A percentile compares a stretch with the other conserved stretches of the same genome.
These are phyloP conservation scores for Glarea lozoyensis DNA, from an alignment of 495 filamentous ascomycete genomes.

Conservation along the genomic window DNA sequence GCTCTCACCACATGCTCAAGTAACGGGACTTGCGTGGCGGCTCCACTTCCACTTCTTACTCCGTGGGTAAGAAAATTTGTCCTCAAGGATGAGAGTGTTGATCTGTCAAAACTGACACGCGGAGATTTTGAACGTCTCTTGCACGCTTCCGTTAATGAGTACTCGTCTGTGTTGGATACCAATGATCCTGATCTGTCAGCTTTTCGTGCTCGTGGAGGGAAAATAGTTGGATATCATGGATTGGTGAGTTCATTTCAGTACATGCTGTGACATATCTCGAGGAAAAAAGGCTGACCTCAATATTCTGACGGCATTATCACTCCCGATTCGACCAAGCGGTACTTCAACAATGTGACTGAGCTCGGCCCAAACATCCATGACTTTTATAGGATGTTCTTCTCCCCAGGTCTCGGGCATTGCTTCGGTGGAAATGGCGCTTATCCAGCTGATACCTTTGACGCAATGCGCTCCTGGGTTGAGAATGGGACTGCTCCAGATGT, in stretches of 20 bases:
- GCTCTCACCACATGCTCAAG: conserved; percentile 1
- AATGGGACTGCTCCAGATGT: conserved; percentile 26
- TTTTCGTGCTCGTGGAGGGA: conserved; percentile 33
- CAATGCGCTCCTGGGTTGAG: conserved; percentile 35
- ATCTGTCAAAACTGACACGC: conserved; percentile 12
- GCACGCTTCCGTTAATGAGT: conserved; percentile 21
- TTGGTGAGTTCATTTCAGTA: conserved; percentile 24
- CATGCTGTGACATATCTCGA: too few relatives aligned
- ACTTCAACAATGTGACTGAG: neutral
- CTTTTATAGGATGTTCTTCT: conserved; percentile 29
- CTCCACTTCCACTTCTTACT: neutral
- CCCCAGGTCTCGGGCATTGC: conserved; percentile 29
- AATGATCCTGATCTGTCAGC: conserved; percentile 31
- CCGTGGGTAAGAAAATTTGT: conserved; percentile 15
- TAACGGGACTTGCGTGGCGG: conserved; percentile 6
- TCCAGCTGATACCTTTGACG: conserved; percentile 21
- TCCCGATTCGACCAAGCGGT: neutral
- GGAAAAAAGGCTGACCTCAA: too few relatives aligned
- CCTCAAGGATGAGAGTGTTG: conserved; percentile 15
- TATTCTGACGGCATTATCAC: conserved; percentile 1
- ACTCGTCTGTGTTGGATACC: conserved; percentile 25
- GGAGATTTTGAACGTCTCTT: conserved; percentile 16
- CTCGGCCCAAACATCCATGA: conserved; percentile 3
- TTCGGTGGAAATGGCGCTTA: conserved; percentile 19
- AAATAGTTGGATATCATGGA: conserved; percentile 43